phyloP scores from a whole-genome alignment of 2,329 filamentous ascomycete species.

The Stachybotrys chlorohalonatus region DNA sequence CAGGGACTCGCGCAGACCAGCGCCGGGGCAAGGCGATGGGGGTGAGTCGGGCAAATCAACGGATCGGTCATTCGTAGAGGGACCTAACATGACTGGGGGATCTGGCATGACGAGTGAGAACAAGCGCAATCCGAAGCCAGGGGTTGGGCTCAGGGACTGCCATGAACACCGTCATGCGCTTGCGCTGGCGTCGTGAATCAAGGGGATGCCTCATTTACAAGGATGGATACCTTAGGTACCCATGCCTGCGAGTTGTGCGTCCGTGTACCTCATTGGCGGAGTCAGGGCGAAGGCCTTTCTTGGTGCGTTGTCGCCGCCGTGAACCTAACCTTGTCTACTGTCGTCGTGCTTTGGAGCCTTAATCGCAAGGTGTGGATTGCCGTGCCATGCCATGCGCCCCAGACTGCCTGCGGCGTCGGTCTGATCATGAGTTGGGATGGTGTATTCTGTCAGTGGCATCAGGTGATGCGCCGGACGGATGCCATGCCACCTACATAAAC shows the following conservation, averaged over 20 bases:
- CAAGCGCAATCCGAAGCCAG: not conserved
- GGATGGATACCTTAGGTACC: not conserved
- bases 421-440: not conserved
- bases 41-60: not conserved
- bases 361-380: not conserved
- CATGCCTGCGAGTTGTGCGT: not conserved
- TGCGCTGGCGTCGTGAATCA: not conserved
- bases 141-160: not conserved
- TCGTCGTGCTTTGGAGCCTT: not conserved
- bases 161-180: not conserved
- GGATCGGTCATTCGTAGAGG: no score
- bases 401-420: not conserved
- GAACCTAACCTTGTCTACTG: not conserved
- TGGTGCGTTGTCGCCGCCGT: not conserved
- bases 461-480: not conserved
- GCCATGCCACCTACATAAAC: not conserved
- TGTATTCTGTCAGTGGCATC: not conserved
- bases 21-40: not conserved
- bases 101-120: not conserved
- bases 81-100: no score
- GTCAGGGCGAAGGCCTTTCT: not conserved
- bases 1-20: not conserved
- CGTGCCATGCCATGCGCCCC: not conserved
- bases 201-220: not conserved
- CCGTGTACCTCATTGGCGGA: not conserved